Evolutionary conservation across 1,284 basidiomycete genomes (phyloP).

Genomic region (Vanrija pseudolonga): DNA sequence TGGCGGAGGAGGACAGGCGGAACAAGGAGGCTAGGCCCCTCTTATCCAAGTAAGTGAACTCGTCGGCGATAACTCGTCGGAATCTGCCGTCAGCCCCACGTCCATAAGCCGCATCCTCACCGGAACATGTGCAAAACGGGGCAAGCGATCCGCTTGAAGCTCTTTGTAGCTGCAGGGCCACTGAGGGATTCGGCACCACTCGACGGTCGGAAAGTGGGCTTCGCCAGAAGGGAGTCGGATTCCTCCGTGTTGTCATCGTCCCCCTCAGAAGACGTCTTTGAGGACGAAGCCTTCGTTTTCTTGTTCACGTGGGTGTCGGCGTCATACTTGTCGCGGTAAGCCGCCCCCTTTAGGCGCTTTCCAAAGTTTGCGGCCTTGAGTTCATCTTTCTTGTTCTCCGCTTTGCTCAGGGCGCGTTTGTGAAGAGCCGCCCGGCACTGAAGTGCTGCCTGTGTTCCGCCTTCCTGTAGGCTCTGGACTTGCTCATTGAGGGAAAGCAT

Average conservation of each 20-base stretch:
- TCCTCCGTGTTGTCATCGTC: slow-evolving; percentile 25
- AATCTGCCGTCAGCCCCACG: slow-evolving; percentile 51
- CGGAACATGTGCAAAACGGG: slow-evolving; percentile 90
- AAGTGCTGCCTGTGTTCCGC: slow-evolving; percentile 49
- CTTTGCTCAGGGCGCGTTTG: slow-evolving; percentile 22
- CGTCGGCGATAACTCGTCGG: slow-evolving; percentile 82
- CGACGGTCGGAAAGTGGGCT: slow-evolving; percentile 29
- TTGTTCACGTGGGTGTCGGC: slow-evolving; percentile 47
- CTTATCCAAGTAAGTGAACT: slow-evolving; percentile 88
- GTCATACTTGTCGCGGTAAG: slow-evolving; percentile 41
- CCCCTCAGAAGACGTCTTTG: slow-evolving; percentile 28
- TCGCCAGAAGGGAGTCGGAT: slow-evolving; percentile 14
- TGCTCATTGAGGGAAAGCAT: slow-evolving; percentile 61
- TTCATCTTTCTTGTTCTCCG: slow-evolving; percentile 36
- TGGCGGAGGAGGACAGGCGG: slow-evolving; percentile 68
- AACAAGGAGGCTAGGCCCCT: slow-evolving; percentile 75
- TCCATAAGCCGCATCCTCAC: slow-evolving; percentile 12
- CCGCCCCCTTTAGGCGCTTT: slow-evolving; percentile 43
- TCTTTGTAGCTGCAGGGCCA: slow-evolving; percentile 59
- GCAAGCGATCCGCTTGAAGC: slow-evolving; percentile 74
- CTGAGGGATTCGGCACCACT: slow-evolving; percentile 37
- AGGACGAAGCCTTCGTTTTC: slow-evolving; percentile 46
- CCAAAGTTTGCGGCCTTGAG: slow-evolving; percentile 42
- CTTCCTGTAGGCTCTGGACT: slow-evolving; percentile 58
- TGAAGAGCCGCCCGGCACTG: slow-evolving; percentile 49